Evolutionary conservation across 2,329 filamentous ascomycete genomes (phyloP), one percentile per base, ranked within the genome.

Genomic region (Alternaria triticimaculans): DNA sequence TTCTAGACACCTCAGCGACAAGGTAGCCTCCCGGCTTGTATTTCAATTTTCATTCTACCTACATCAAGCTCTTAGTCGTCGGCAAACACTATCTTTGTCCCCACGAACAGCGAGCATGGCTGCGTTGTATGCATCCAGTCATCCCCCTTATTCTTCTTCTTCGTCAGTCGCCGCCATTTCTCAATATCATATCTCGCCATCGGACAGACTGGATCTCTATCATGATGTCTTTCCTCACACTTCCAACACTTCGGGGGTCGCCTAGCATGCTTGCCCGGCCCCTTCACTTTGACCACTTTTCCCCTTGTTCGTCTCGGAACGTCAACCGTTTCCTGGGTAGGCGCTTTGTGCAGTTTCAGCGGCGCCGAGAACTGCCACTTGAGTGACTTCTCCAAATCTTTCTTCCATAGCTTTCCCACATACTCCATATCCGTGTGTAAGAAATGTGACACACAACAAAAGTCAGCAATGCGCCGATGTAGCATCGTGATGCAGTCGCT

Each of bases 241-340:
- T 54, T 55, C 62, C 65, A 67, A 43, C 69, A 71, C 51, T 66
- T 71, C 3, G 14, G 43, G 15, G 59, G 55, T 26, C 63, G 33
- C 12, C 21, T 21, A 21, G 33, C 58, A 28, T 33, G 15, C 50
- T 30, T 55, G 33, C 21, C 26, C 11, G 6, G n/a, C 9, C 44
- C 28, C 28, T 55, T 50, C 21, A 21, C 54, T 53, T 45, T 37
- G 12, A 41, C 25, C 11, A 48, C 21, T n/a, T 3, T 46, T 21
- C 15, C 60, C 25, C 53, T 21, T 20, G 18, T 6, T 14, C 49
- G 30, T 41, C 21, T 41, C 49, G 28, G 14, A 5, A 9, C 21
- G 49, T n/a, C 14, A 11, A 30, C 6, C 14, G 0, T 37, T 10
- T 14, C n/a, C 48, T n/a, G 18, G 3, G 0, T 41, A 46, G 15